These are phyloP conservation scores for Lecanoromycetidae sp. DNA, from an alignment of 2,329 filamentous ascomycete species.

Conservation along the genomic window DNA sequence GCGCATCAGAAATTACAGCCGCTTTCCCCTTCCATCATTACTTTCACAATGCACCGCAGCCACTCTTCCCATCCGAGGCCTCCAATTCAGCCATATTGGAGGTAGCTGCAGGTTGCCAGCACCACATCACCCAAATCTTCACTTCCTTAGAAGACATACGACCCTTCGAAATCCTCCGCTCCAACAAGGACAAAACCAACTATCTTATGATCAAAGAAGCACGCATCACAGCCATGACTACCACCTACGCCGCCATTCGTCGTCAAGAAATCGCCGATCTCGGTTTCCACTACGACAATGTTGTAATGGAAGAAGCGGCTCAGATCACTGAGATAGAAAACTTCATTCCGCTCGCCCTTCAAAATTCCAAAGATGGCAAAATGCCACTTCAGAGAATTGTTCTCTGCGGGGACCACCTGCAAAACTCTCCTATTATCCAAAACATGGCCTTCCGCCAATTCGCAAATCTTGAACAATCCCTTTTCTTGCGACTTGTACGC, in stretches of 20 bases:
- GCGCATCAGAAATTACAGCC: slow-evolving; percentile 50
- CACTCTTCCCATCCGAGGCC: slow-evolving; percentile 59
- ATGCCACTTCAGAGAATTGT: slow-evolving; percentile 76
- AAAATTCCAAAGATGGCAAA: slow-evolving; percentile 62
- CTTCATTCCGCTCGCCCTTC: slow-evolving; percentile 88
- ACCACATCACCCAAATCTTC: slow-evolving; percentile 82
- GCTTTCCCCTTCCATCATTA: slow-evolving; percentile 81
- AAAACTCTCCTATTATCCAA: slow-evolving; percentile 93
- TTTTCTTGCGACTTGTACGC: slow-evolving; percentile 83
- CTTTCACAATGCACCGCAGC: slow-evolving; percentile 77
- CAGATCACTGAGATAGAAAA: slow-evolving; percentile 97
- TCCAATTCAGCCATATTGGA: slow-evolving; percentile 59
- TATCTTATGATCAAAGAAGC: slow-evolving; percentile 92
- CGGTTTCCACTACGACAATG: slow-evolving; percentile 96
- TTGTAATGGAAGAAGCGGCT: slow-evolving; percentile 96
- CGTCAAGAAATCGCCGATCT: slow-evolving; percentile 77
- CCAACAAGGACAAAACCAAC: slow-evolving; percentile 84
- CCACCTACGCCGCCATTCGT: slow-evolving; percentile 91
- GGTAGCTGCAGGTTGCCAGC: slow-evolving; percentile 70
- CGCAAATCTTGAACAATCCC: slow-evolving; percentile 87
- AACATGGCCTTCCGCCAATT: slow-evolving; percentile 90
- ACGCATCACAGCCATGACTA: slow-evolving; percentile 97
- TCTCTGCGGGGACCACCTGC: slow-evolving; percentile 86
- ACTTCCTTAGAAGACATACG: slow-evolving; percentile 82
- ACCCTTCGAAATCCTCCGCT: slow-evolving; percentile 86